Conservation (phyloP, 2,329 filamentous ascomycete species). For the Cephalotrichum gorgonifer region DNA sequence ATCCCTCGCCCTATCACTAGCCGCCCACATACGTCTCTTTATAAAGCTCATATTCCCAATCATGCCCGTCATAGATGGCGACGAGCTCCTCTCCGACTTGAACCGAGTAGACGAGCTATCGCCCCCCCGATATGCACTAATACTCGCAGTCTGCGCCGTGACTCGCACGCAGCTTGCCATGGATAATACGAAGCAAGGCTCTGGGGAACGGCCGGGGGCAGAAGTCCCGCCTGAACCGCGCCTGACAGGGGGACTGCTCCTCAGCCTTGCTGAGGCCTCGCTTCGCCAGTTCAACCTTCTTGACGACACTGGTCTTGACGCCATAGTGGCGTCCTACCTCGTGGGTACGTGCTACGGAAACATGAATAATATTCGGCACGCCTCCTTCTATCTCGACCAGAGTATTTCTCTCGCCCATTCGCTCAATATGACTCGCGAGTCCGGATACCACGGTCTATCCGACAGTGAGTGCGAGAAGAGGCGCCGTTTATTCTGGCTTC, state of each 20-base stretch:
- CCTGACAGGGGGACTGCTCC: slow-evolving; percentile 15
- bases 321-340: slow-evolving; percentile 18
- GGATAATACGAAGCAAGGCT: slow-evolving; percentile 9
- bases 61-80: slow-evolving; percentile 18
- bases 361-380: slow-evolving; percentile 15
- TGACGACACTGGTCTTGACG: slow-evolving; percentile 17
- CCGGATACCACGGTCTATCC: slow-evolving; percentile 13
- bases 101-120: slow-evolving; percentile 13
- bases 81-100: slow-evolving; percentile 16
- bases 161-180: slow-evolving; percentile 18
- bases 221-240: slow-evolving; percentile 12
- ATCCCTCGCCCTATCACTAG: slow-evolving; percentile 12
- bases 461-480: slow-evolving; percentile 16
- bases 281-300: slow-evolving; percentile 17
- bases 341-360: slow-evolving; percentile 20
- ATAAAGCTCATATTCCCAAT: slow-evolving; percentile 20
- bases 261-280: slow-evolving; percentile 15
- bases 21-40: slow-evolving; percentile 17
- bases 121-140: slow-evolving; percentile 16
- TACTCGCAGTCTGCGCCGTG: slow-evolving; percentile 17
- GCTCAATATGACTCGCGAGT: slow-evolving; percentile 16
- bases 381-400: slow-evolving; percentile 22
- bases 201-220: slow-evolving; percentile 7
- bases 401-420: slow-evolving; percentile 18
- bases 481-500: slow-evolving; percentile 20